Base-by-base conservation (phyloP, 768 basidiomycete species). In the Boletus reticulatus region DNA sequence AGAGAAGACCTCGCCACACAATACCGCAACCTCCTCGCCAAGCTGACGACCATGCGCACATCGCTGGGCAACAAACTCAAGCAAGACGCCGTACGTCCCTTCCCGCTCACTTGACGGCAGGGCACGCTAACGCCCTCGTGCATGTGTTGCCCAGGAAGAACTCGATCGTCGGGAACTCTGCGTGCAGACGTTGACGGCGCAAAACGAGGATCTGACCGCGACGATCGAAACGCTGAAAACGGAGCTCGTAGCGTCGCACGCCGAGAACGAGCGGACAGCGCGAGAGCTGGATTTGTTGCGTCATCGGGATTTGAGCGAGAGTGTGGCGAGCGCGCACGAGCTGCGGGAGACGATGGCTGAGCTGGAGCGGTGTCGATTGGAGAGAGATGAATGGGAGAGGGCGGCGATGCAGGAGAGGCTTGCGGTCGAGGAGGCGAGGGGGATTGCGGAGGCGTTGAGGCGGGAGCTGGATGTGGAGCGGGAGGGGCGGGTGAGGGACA, bases 11-110 rank as follows among this genome's bases (percentile, higher is more conserved):
- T 94, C 31, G 89, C 87, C 6, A 72, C 84, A 14, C 93, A 98
- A 69, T 95, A 98, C 72, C 84, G 84, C 56, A 88, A 83, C 60
- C 78, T 99, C 37, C 79, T 99, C 17, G 84, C 85, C 38, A 98
- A 93, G 73, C 77, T 98, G 44, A 94, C 93, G 3, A 83, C 88
- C 34, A 98, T 99, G 95, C 84, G 95, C 22, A 91, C 87, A 37
- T 90, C 92, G 20, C 78, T 98, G 49, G 94, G 95, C 32, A 95
- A 92, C 68, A 98, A 98, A 72, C 79, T 98, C 53, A 86, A 90
- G 71, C 92, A 96, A 71, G 97, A 98, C 73, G 97, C 97, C 65
- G 97, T 98, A 76, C 62, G 87, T 81, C 80, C 24, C 37, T 3
- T 6, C 20, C 17, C 32, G n/a, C 34, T 14, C 34, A 29, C 17